These are phyloP conservation scores for Brachypodium distachyon DNA, from an alignment of 202 grass and related monocot species.

Conservation along the genomic window DNA sequence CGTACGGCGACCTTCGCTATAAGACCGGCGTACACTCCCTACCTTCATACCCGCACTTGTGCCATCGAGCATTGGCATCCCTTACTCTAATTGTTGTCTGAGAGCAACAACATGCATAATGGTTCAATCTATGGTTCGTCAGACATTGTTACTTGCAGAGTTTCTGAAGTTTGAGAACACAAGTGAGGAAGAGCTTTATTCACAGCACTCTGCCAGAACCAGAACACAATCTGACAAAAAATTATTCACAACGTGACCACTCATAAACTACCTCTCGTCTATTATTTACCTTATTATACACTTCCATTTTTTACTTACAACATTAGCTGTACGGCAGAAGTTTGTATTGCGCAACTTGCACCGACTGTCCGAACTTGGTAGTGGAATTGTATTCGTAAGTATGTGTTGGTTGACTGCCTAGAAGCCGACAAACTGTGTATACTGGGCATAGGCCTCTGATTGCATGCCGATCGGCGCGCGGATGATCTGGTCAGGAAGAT, in stretches of 20 bases:
- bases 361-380: background rate
- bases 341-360: background rate
- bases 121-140: background rate
- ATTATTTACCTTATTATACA: constrained; percentile 11
- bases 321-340: background rate
- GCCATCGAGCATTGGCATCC: too few relatives aligned
- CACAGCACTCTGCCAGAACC: background rate
- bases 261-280: background rate
- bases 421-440: constrained; percentile 72
- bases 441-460: constrained; percentile 74
- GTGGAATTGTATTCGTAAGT: background rate
- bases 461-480: constrained; percentile 80
- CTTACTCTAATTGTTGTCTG: too few relatives aligned
- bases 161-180: background rate
- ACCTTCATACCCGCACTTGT: too few relatives aligned
- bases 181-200: background rate
- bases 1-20: too few relatives aligned
- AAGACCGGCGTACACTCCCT: too few relatives aligned
- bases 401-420: constrained; percentile 11
- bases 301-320: background rate
- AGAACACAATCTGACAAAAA: background rate
- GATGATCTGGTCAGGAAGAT: constrained; percentile 79
- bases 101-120: too few relatives aligned
- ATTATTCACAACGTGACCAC: background rate
- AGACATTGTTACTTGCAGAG: background rate